These are phyloP conservation scores for Capronia americana DNA, from an alignment of 2,329 filamentous ascomycete genomes.

Conservation along the genomic window DNA sequence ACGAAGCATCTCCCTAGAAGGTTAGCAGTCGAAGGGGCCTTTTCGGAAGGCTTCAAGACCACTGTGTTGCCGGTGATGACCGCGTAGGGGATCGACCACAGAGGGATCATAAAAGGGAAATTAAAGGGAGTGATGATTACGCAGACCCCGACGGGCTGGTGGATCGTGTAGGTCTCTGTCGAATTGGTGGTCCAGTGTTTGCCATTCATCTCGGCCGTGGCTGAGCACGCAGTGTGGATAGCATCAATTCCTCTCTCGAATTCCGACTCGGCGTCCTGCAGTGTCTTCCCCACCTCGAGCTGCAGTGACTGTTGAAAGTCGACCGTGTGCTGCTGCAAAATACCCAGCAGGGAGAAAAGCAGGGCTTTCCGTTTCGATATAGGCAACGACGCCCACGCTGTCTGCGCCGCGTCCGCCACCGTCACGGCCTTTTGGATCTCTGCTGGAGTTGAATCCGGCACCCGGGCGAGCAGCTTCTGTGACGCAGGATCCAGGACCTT, in stretches of 20 bases:
- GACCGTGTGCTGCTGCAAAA: slow-evolving; percentile 11
- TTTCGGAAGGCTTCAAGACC: slow-evolving; percentile 73
- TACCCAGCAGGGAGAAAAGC: slow-evolving; percentile 26
- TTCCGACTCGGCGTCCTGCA: slow-evolving; percentile 41
- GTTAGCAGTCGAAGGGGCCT: slow-evolving; percentile 64
- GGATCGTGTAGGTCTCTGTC: slow-evolving; percentile 66
- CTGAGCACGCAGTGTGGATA: slow-evolving; percentile 41
- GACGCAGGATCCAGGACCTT: slow-evolving; percentile 40
- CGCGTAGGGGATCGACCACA: slow-evolving; percentile 70
- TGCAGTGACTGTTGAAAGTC: slow-evolving; percentile 3
- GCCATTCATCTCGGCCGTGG: slow-evolving; percentile 41
- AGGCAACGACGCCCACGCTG: slow-evolving; percentile 36
- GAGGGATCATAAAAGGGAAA: slow-evolving; percentile 70
- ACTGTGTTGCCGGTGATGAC: slow-evolving; percentile 75
- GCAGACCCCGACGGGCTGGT: slow-evolving; percentile 73
- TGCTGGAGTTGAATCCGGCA: slow-evolving; percentile 37
- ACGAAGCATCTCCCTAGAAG: slow-evolving; percentile 58
- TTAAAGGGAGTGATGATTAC: slow-evolving; percentile 75
- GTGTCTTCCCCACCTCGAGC: slow-evolving; percentile 41
- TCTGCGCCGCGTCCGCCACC: slow-evolving; percentile 38
- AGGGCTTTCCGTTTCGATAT: slow-evolving; percentile 35
- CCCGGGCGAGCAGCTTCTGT: slow-evolving; percentile 38
- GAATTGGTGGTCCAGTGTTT: slow-evolving; percentile 15
- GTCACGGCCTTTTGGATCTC: slow-evolving; percentile 40
- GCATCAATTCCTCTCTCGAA: slow-evolving; percentile 42